Evolutionary conservation across 306 rosid species (phyloP), one percentile per base, ranked within the genome.

Genomic region (Pyrus bretschneideri): DNA sequence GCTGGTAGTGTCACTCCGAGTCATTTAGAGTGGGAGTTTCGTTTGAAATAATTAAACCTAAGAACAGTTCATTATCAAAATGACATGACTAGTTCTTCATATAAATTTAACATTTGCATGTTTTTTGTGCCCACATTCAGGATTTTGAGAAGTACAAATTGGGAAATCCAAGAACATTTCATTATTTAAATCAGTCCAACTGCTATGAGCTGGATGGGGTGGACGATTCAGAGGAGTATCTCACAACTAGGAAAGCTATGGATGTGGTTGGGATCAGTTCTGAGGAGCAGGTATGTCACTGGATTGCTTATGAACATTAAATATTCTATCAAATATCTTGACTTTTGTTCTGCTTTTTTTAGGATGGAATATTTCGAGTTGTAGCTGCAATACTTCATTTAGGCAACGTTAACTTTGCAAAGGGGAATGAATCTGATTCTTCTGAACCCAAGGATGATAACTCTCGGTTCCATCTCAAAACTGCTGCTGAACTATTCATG

Each of bases 381-480:
- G 90, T 95, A 62, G 96, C 99, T 55, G 99, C 97, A 78, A 77
- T 95, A 77, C 97, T 95, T 69, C 99, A 95, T 77, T 83, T 95
- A 80, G 99, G 97, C 87, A 95, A 95, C 63, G 79, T 92, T 71
- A 97, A 92, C 79, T 95, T 95, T 86, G 67, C 81, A 29, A 95
- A 92, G 86, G 99, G 96, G 67, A 45, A 15, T 23, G 98, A 86
- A 46, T 8, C 30, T 18, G 99, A 95, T 86, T 92, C 99, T 71
- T 92, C 97, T 54, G 79, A 90, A 79, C 99, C 97, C 44, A 95
- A 95, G 78, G 97, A 88, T 82, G 91, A 95, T 21, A 71, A 66
- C 83, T 86, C 99, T 55, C 67, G 78, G 84, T 90, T 77, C 86
- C 99, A 95, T 81, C 91, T 95, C 25, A 82, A 85, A 87, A 89